phyloP scores from a whole-genome alignment of 352 stramenopile species.

The Phytophthora fragariae region DNA sequence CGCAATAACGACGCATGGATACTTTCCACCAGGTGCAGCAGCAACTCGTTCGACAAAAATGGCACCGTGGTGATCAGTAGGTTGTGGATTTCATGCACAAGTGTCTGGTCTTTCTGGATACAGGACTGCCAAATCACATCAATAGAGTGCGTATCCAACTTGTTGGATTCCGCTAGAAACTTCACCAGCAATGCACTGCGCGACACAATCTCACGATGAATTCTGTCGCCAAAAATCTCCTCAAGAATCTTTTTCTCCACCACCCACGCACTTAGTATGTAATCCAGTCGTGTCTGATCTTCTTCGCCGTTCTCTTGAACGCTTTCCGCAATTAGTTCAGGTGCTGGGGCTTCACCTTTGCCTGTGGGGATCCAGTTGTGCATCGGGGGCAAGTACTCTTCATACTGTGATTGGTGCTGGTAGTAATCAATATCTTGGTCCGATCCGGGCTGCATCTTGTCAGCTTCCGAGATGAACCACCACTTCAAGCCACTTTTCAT shows the following conservation, averaged over 20 bases:
- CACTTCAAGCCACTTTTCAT: slow-evolving; percentile 99
- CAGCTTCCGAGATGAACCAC: slow-evolving; percentile 99
- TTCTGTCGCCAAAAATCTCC: slow-evolving; percentile 89
- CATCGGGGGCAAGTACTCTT: slow-evolving; percentile 93
- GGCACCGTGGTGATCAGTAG: slow-evolving; percentile 79
- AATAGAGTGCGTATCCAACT: slow-evolving; percentile 65
- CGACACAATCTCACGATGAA: slow-evolving; percentile 90
- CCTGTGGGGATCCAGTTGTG: slow-evolving; percentile 91
- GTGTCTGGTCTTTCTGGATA: slow-evolving; percentile 84
- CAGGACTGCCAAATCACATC: slow-evolving; percentile 86
- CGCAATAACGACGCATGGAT: slow-evolving; percentile 65
- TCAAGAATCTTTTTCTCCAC: slow-evolving; percentile 78
- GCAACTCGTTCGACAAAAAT: slow-evolving; percentile 74
- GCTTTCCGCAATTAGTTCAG: slow-evolving; percentile 73
- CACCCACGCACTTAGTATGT: slow-evolving; percentile 81
- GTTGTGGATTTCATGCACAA: slow-evolving; percentile 87
- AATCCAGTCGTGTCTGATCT: slow-evolving; percentile 66
- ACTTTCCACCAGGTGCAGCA: slow-evolving; percentile 77
- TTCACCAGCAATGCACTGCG: slow-evolving; percentile 84
- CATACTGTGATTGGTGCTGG: slow-evolving; percentile 95
- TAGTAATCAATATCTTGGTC: slow-evolving; percentile 99
- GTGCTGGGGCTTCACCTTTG: slow-evolving; percentile 73
- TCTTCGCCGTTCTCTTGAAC: slow-evolving; percentile 66
- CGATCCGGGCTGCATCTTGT: slow-evolving; percentile 96
- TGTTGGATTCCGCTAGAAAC: slow-evolving; percentile 85